Base-by-base conservation (phyloP, 306 rosid species). In the Cicer bijugum region DNA sequence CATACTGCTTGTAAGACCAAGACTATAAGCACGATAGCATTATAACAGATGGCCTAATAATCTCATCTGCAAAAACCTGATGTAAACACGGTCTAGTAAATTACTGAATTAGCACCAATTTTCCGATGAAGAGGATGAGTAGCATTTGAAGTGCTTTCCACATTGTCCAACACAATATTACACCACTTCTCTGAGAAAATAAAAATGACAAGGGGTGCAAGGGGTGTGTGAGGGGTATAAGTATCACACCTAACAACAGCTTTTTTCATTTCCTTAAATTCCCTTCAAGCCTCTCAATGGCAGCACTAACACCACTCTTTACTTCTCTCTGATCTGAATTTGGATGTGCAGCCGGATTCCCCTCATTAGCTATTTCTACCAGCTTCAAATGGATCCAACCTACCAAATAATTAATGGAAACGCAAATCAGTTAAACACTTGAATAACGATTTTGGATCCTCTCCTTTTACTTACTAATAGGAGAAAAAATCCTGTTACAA, bases 341-440 rank as follows among this genome's bases (percentile, higher is more conserved):
- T 28, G 65, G 79, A 75, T 70, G 57, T 56, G 85, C 52, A 6
- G 78, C 81, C 15, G 55, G 50, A 72, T 83, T 84, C 60, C 81
- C 88, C 81, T 90, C 89, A 75, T 90, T 90, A 66, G 97, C 97
- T 74, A 87, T 90, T 88, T 90, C 96, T 64, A 90, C 87, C 69
- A 94, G 87, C 88, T 94, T 94, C 85, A 94, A 76, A 52, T 94
- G 97, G 62, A 85, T 61, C 97, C 97, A 91, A 80, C 99, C 97
- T 94, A 85, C 80, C 84, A 83, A 75, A 60, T 53, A 72, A 72
- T 47, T 19, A 40, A 58, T 9, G 50, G 65, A 74, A 80, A 61
- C 77, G 61, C 9, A 72, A 61, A 45, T 55, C 40, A 53, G 57
- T 64, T 69, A 63, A 67, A 61, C 39, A 68, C 50, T 67, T 52